A percentile compares a stretch with the other conserved stretches of the same genome.
phyloP scores from a whole-genome alignment of 306 rosid genomes.

The Prinsepia uniflora region DNA sequence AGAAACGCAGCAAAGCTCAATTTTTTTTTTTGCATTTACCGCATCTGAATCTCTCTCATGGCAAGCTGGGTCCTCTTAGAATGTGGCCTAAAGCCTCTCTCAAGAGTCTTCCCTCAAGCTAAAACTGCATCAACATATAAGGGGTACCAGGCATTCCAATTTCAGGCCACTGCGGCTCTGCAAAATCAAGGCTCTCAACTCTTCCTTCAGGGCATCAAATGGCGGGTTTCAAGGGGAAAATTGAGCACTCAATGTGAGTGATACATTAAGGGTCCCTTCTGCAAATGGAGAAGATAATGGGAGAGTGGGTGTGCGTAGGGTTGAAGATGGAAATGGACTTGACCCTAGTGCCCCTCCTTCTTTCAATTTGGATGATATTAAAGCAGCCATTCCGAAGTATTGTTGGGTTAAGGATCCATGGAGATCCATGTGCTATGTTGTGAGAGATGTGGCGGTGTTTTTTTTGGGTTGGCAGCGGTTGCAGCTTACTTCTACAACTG shows the following conservation, averaged over 20 bases:
- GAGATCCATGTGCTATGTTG: conserved; percentile 94
- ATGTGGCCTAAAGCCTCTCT: conserved; percentile 76
- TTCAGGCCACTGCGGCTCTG: conserved; percentile 20
- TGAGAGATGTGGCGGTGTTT: conserved; percentile 71
- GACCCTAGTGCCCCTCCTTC: conserved; percentile 80
- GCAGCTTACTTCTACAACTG: conserved; percentile 75
- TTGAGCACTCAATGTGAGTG: conserved; percentile 74
- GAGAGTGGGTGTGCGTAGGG: conserved; percentile 17
- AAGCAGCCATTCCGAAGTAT: conserved; percentile 90
- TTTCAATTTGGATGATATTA: conserved; percentile 63
- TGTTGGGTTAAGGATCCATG: conserved; percentile 93
- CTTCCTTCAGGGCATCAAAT: conserved; percentile 24
- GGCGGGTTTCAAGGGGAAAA: conserved; percentile 31
- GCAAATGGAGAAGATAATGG: conserved; percentile 41
- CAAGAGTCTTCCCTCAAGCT: conserved; percentile 42
- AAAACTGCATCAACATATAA: conserved; percentile 37
- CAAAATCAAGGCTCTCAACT: conserved; percentile 18
- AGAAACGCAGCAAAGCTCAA: not conserved
- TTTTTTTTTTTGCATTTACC: conserved; percentile 3
- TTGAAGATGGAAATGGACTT: conserved; percentile 39
- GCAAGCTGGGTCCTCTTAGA: conserved; percentile 84
- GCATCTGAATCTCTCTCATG: conserved; percentile 52
- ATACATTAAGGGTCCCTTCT: no score
- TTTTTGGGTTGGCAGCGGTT: conserved; percentile 76
- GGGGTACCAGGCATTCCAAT: conserved; percentile 30